phyloP scores from a whole-genome alignment of 441 rosid genomes.

The Hura crepitans region DNA sequence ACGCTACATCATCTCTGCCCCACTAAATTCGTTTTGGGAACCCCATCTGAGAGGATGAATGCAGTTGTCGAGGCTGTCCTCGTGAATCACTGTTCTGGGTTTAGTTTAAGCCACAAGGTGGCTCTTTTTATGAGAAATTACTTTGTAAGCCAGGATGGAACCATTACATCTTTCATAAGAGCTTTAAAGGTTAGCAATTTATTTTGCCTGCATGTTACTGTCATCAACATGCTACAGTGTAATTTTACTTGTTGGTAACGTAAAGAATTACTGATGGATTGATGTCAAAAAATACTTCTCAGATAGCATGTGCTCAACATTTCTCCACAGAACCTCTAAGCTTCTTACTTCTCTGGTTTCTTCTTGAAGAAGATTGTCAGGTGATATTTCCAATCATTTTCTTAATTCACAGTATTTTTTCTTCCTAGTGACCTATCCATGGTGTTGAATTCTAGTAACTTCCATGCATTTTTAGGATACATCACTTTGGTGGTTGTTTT shows the following conservation, averaged over 20 bases:
- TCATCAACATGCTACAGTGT: slow-evolving; percentile 6
- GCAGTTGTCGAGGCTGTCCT: slow-evolving; percentile 75
- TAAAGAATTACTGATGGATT: slow-evolving; percentile 18
- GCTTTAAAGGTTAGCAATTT: slow-evolving; percentile 67
- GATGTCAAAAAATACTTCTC: slow-evolving; percentile 28
- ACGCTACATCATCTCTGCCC: slow-evolving; percentile 63
- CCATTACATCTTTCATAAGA: slow-evolving; percentile 74
- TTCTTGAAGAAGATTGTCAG: slow-evolving; percentile 44
- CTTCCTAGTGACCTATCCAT: not conserved
- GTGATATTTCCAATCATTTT: slow-evolving; percentile 34
- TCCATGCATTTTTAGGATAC: not conserved
- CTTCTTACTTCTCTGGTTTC: slow-evolving; percentile 49
- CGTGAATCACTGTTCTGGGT: slow-evolving; percentile 69
- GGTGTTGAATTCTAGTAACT: not conserved
- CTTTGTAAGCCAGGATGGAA: slow-evolving; percentile 79
- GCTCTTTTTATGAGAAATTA: slow-evolving; percentile 69
- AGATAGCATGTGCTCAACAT: slow-evolving; percentile 89
- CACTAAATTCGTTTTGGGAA: slow-evolving; percentile 62
- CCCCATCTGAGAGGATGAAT: slow-evolving; percentile 79
- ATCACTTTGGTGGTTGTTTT: not conserved
- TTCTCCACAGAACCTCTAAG: slow-evolving; percentile 69
- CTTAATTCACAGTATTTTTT: not conserved
- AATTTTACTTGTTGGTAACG: slow-evolving; percentile 8
- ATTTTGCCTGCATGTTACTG: slow-evolving; percentile 4
- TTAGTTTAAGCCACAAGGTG: slow-evolving; percentile 67